Base-by-base conservation (phyloP, 148 eudicot genomes). In the Amaranthus palmeri region DNA sequence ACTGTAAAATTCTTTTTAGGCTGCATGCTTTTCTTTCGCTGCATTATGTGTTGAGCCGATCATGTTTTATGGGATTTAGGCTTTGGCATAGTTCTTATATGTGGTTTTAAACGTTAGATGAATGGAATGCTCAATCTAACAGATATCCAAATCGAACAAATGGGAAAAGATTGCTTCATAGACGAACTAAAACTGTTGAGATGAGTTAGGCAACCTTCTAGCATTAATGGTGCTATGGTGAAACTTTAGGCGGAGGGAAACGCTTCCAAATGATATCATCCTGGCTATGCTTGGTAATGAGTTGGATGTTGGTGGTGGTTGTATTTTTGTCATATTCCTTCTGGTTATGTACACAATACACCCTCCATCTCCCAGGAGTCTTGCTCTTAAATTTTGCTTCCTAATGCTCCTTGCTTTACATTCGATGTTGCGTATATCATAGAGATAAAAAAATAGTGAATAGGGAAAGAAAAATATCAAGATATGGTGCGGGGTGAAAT, bases 1-100 rank as follows among this genome's bases (percentile, higher is more conserved):
- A 14, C 44, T 55, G 64, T 25, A 60, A 56, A 46, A 6, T 62
- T 64, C 60, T 64, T 53, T 53, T 67, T 12, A 65, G 61, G 41
- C 70, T 60, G 13, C 42, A 6, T 61, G 64, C 15, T 54, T 18
- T 73, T 36, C 36, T n/a, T 46, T 36, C 13, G 6, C 6, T 25
- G 4, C 36, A 25, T 25, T 25, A 25, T 25, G 36, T 25, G 36
- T 25, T 25, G 36, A 25, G 2, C 36, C 36, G 36, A 25, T 25
- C 36, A 25, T 25, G 36, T 25, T 25, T 25, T 25, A 25, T 25
- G 36, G 36, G 36, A 25, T 25, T 25, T 25, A 25, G 36, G 36
- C 36, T 25, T 25, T 25, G 36, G 36, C 36, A 25, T 25, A 25
- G 36, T 25, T 25, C 1, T 25, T 25, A 7, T 58, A 10, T 46